Conservation (phyloP, 1,139 yeast species). For the Geotrichum klebahnii region DNA sequence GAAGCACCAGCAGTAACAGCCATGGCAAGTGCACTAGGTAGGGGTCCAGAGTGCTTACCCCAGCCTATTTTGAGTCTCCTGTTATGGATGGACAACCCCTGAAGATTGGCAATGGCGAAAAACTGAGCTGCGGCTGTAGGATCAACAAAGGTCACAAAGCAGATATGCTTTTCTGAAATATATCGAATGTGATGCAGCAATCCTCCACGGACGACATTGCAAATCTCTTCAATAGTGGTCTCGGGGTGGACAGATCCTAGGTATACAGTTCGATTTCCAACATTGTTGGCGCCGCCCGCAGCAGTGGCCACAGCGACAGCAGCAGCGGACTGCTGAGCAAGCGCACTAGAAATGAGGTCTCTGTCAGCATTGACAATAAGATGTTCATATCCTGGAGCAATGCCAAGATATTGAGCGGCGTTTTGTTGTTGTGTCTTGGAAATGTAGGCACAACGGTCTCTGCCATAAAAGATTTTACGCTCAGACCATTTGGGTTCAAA, state of each 20-base stretch:
- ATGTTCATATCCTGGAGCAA: slow-evolving; percentile 67
- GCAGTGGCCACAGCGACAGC: slow-evolving; percentile 68
- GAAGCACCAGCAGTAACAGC: slow-evolving; percentile 92
- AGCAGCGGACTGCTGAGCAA: slow-evolving; percentile 69
- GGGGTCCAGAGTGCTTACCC: slow-evolving; percentile 92
- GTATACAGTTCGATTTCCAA: slow-evolving; percentile 89
- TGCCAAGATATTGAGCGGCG: slow-evolving; percentile 71
- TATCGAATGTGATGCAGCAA: slow-evolving; percentile 57
- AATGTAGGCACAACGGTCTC: slow-evolving; percentile 77
- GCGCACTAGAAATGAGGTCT: slow-evolving; percentile 47
- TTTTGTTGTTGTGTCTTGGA: slow-evolving; percentile 94
- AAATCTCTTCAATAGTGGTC: slow-evolving; percentile 83
- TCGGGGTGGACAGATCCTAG: slow-evolving; percentile 82
- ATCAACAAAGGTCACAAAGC: slow-evolving; percentile 36
- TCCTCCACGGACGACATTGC: slow-evolving; percentile 93
- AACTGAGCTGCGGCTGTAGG: slow-evolving; percentile 92
- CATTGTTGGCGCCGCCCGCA: slow-evolving; percentile 66
- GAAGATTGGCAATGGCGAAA: slow-evolving; percentile 64
- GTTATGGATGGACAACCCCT: slow-evolving; percentile 75
- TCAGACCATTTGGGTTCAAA: slow-evolving; percentile 52
- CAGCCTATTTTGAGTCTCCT: slow-evolving; percentile 85
- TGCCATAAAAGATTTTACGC: slow-evolving; percentile 76
- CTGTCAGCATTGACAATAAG: slow-evolving; percentile 76
- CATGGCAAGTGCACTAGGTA: slow-evolving; percentile 67
- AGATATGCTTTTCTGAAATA: slow-evolving; percentile 75